Evolutionary conservation across 2,329 filamentous ascomycete genomes (phyloP), one percentile per base, ranked within the genome.

Genomic region (Phialophora tarda): DNA sequence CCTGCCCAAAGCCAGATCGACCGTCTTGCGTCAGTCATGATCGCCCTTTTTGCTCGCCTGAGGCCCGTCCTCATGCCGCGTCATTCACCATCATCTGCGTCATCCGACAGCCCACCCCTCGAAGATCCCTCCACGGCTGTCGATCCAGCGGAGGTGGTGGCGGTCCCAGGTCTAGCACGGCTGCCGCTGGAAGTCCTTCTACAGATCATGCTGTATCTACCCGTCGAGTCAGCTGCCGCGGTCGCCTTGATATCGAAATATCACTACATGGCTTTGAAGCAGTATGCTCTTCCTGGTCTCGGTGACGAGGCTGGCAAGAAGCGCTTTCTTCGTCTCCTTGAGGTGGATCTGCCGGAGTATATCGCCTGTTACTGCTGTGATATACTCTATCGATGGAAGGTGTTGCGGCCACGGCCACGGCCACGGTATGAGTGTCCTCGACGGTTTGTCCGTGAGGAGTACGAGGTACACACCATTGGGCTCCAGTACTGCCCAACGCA

Each of bases 291-390:
- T 24, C 21, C 51, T 11, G 51, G 32, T 48, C 51, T 62, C 50
- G 61, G 48, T 54, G 47, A 47, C 34, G n/a, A 7, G 17, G 41
- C 24, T 47, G 47, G 10, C 23, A 55, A 65, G 34, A 54, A 55
- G 32, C 57, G 47, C 32, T 65, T 65, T 41, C 63, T 65, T 50
- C 57, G 32, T 26, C 63, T 65, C n/a, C 63, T 65, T 26, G 63
- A 60, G 63, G 56, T 32, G 23, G 63, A 65, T 61, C 24, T 65
- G 26, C 47, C 63, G 1, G 63, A 59, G 34, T 56, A 55, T 28
- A 65, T 65, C 30, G 32, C 56, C 47, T 65, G 63, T 55, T 30
- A 54, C 53, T 44, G 32, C 32, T 65, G 63, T 50, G 30, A 65
- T 56, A 56, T 47, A 24, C 48, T 65, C 32, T 65, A 60, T 56